phyloP scores from a whole-genome alignment of 129 eudicot genomes.

The Flaveria bidentis region DNA sequence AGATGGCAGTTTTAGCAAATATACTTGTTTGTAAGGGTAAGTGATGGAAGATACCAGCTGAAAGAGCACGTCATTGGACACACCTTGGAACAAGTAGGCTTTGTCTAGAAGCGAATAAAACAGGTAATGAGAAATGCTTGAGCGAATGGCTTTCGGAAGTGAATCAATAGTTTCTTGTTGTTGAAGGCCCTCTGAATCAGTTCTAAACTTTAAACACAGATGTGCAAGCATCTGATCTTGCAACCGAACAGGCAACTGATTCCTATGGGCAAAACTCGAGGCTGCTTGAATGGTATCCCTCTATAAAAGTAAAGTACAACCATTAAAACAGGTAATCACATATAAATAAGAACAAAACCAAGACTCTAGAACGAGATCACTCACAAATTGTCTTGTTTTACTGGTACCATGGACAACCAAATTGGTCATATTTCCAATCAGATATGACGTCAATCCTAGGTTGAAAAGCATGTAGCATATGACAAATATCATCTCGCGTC shows the following conservation, averaged over 20 bases:
- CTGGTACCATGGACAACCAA: slow-evolving; percentile 75
- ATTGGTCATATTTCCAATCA: slow-evolving; percentile 88
- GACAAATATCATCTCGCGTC: slow-evolving; percentile 59
- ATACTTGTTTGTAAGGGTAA: not conserved
- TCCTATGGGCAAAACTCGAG: slow-evolving; percentile 70
- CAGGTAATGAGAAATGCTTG: slow-evolving; percentile 58
- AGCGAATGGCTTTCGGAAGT: slow-evolving; percentile 73
- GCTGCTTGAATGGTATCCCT: slow-evolving; percentile 78
- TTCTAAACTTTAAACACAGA: slow-evolving; percentile 58
- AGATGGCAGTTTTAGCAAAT: not conserved
- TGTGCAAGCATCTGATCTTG: slow-evolving; percentile 75
- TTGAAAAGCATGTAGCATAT: slow-evolving; percentile 64
- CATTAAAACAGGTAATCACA: not conserved
- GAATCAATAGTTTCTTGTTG: slow-evolving; percentile 72
- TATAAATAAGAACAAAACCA: not conserved
- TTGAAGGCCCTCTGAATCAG: slow-evolving; percentile 71
- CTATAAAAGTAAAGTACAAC: slow-evolving; percentile 23
- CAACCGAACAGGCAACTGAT: slow-evolving; percentile 55
- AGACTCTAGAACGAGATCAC: slow-evolving; percentile 18
- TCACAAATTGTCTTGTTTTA: slow-evolving; percentile 70
- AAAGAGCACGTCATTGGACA: slow-evolving; percentile 70
- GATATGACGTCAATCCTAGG: slow-evolving; percentile 63
- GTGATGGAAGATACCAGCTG: slow-evolving; percentile 52
- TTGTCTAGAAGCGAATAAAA: slow-evolving; percentile 60
- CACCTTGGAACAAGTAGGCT: slow-evolving; percentile 62